Conservation (phyloP, 306 rosid species). For the Glycyrrhiza uralensis region DNA sequence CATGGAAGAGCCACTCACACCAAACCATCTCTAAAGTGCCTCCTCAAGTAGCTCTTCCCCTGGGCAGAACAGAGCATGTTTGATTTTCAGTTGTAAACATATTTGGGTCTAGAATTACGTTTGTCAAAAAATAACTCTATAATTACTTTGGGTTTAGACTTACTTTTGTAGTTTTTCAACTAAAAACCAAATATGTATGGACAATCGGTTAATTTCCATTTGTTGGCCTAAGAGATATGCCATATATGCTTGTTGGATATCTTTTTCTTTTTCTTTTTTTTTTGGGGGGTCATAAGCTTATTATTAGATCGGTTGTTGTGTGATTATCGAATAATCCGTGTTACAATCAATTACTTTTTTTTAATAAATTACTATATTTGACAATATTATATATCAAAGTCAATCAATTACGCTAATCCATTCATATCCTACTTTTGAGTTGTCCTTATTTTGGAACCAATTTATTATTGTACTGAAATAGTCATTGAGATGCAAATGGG, state of each 20-base stretch:
- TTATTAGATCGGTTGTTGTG: neutral
- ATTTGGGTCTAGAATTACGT: no score
- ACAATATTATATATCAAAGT: neutral
- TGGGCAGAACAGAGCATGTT: neutral
- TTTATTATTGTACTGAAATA: neutral
- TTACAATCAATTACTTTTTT: neutral
- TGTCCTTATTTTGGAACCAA: neutral
- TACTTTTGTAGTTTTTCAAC: no score
- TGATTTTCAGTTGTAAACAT: no score
- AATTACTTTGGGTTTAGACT: no score
- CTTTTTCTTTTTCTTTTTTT: neutral
- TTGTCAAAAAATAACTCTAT: no score
- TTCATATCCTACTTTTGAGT: neutral
- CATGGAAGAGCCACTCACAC: conserved; percentile 41
- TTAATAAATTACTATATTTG: neutral
- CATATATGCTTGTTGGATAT: neutral
- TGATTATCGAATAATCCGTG: neutral
- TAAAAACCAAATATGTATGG: no score
- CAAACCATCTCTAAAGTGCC: conserved; percentile 33
- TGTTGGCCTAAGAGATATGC: neutral
- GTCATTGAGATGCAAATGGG: neutral
- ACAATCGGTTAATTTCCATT: no score
- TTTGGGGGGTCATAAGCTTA: neutral
- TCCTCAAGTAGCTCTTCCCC: conserved; percentile 28
- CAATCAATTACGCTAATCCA: neutral